These are phyloP conservation scores for Phytophthora quininea DNA, from an alignment of 352 stramenopile species.

Conservation along the genomic window DNA sequence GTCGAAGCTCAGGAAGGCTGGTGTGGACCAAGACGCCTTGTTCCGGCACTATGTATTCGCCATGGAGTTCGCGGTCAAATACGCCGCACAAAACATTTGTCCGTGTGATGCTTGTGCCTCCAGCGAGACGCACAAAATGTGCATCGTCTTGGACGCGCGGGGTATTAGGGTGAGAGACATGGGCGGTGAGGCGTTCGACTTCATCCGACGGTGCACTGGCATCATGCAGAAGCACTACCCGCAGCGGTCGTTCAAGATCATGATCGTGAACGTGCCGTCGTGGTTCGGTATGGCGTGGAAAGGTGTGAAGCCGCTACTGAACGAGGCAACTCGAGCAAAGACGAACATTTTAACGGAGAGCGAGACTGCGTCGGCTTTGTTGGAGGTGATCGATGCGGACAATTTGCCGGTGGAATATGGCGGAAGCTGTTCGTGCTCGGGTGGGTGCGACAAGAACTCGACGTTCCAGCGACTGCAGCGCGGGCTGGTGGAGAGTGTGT, in stretches of 20 bases:
- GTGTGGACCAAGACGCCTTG: constrained; percentile 68
- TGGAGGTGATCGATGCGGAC: constrained; percentile 69
- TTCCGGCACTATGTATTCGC: constrained; percentile 86
- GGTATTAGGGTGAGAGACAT: constrained; percentile 83
- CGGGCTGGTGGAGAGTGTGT: constrained; percentile 58
- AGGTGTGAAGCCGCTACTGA: constrained; percentile 85
- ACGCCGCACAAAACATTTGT: constrained; percentile 64
- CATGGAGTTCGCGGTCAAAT: constrained; percentile 87
- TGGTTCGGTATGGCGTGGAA: constrained; percentile 94
- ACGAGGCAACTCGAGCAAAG: constrained; percentile 88
- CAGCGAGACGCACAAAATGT: constrained; percentile 79
- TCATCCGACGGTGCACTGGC: constrained; percentile 80
- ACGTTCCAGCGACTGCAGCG: constrained; percentile 67
- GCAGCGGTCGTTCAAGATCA: constrained; percentile 91
- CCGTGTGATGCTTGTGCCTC: constrained; percentile 55
- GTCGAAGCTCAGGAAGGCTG: constrained; percentile 71
- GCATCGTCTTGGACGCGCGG: constrained; percentile 73
- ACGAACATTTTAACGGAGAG: constrained; percentile 84
- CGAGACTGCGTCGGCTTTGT: constrained; percentile 54
- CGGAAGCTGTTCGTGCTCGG: constrained; percentile 60
- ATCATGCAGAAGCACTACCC: constrained; percentile 90
- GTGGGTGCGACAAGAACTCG: constrained; percentile 74
- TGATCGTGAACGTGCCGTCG: constrained; percentile 90
- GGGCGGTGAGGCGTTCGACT: constrained; percentile 80
- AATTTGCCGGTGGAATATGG: constrained; percentile 78